phyloP scores from a whole-genome alignment of 495 filamentous ascomycete genomes.

The Hypoxylon trugodes region DNA sequence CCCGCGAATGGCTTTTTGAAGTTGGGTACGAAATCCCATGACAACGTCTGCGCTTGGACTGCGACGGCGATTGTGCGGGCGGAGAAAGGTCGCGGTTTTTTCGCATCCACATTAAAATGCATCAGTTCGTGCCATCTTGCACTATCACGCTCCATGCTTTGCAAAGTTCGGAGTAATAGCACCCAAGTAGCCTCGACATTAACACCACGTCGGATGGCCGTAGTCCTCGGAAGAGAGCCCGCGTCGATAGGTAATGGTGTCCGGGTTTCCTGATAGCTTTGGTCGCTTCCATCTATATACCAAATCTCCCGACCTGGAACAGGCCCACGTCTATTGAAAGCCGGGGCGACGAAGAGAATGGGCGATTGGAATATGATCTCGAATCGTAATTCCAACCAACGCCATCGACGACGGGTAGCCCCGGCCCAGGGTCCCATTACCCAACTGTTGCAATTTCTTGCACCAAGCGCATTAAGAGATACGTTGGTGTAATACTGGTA shows the following conservation, averaged over 20 bases:
- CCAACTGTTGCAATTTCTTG: slow-evolving; percentile 50
- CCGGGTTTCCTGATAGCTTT: slow-evolving; percentile 48
- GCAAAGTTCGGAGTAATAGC: slow-evolving; percentile 51
- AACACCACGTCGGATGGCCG: slow-evolving; percentile 51
- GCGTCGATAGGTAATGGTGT: slow-evolving; percentile 35
- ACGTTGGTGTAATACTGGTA: slow-evolving; percentile 54
- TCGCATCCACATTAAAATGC: slow-evolving; percentile 23
- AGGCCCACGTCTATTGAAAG: slow-evolving; percentile 51
- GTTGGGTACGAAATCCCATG: slow-evolving; percentile 61
- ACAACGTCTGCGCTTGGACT: slow-evolving; percentile 55
- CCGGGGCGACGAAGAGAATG: slow-evolving; percentile 56
- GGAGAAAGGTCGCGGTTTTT: slow-evolving; percentile 17
- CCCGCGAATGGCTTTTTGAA: slow-evolving; percentile 61
- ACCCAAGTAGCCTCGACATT: slow-evolving; percentile 60
- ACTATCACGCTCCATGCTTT: slow-evolving; percentile 55
- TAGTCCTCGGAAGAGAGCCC: slow-evolving; percentile 23
- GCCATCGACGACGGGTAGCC: slow-evolving; percentile 52
- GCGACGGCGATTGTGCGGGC: slow-evolving; percentile 53
- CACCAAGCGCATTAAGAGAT: slow-evolving; percentile 44
- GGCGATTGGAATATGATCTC: slow-evolving; percentile 60
- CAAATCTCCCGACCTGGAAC: slow-evolving; percentile 44
- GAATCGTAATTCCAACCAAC: slow-evolving; percentile 54
- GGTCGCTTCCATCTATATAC: slow-evolving; percentile 50
- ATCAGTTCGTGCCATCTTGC: slow-evolving; percentile 47
- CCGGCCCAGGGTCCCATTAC: slow-evolving; percentile 58